Conservation (phyloP, 108 stramenopile species). For the Discostella stelligeroides region DNA sequence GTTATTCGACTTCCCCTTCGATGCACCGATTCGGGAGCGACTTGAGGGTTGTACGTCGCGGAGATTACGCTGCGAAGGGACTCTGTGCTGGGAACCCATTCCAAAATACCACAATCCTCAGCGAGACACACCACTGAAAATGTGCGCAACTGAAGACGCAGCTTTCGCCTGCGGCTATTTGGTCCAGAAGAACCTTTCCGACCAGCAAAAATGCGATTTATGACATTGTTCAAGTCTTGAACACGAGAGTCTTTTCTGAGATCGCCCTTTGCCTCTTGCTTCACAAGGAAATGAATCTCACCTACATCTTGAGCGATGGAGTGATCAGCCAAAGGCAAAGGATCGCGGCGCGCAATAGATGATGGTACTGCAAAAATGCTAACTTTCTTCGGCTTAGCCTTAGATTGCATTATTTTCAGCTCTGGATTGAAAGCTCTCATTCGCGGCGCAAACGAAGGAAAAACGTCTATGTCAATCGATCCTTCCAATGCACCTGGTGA, state of each 20-base stretch:
- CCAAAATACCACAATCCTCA: conserved; percentile 97
- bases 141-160: conserved; percentile 88
- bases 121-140: conserved; percentile 97
- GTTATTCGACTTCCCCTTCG: conserved; percentile 63
- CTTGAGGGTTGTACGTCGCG: conserved; percentile 83
- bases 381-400: conserved; percentile 97
- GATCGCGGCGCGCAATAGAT: conserved; percentile 19
- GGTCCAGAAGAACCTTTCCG: conserved; percentile 51
- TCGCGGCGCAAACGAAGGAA: conserved; percentile 75
- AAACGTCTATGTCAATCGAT: conserved; percentile 49
- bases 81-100: conserved; percentile 96
- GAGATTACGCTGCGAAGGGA: conserved; percentile 81
- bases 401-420: conserved; percentile 86
- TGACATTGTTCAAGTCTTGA: conserved; percentile 96
- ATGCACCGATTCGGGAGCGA: conserved; percentile 48
- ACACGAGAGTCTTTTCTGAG: conserved; percentile 98
- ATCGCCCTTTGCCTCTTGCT: conserved; percentile 97
- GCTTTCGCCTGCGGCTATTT: conserved; percentile 46
- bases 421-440: conserved; percentile 71
- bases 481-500: conserved; percentile 53
- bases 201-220: conserved; percentile 90
- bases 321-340: conserved; percentile 16
- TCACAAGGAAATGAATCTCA: conserved; percentile 94
- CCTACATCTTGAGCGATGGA: conserved; percentile 57
- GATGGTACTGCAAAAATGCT: conserved; percentile 50